Base-by-base conservation (phyloP, 306 rosid species). In the Albizia julibrissin region DNA sequence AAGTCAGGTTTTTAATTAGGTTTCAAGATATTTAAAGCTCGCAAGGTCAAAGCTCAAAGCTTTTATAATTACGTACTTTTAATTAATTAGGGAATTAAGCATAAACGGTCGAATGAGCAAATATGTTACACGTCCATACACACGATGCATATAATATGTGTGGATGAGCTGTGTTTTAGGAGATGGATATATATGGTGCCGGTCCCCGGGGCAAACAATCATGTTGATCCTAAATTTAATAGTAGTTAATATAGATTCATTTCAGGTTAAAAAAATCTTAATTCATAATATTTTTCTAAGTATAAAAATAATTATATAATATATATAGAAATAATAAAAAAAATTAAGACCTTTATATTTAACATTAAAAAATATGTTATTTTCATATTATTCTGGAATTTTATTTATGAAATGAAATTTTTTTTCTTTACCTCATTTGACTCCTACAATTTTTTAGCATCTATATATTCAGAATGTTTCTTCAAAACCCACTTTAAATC, bases 151-250 rank as follows among this genome's bases (percentile, higher is more conserved):
- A 50, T 8, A 10, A 2, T 12, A 54, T 67, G 39, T 40, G n/a
- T n/a, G n/a, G 69, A 24, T 67, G 56, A 72, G 81, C 61, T 68
- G 70, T 59, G 52, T 33, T 59, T 31, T 21, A 75, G 58, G 31
- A 8, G 14, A 58, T 24, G 7, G 26, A 21, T 29, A n/a, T n/a
- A n/a, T n/a, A 29, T 29, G 10, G 22, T 9, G 27, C 64, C 29
- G 14, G 29, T 54, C n/a, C 11, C 3, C 8, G 0, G 10, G 6
- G 26, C 11, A 54, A 21, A 19, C 16, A 6, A 49, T 16, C 6
- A 13, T 14, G 11, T 47, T 12, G n/a, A 49, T 49, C n/a, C 19
- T 46, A 46, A 12, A 46, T 12, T 46, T 37, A 37, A 37, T 37
- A 37, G 40, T 37, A 5, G 40, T 37, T 37, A 37, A 37, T 37